Evolutionary conservation across 148 eudicot species (phyloP).

Genomic region (Hydrangea macrophylla): DNA sequence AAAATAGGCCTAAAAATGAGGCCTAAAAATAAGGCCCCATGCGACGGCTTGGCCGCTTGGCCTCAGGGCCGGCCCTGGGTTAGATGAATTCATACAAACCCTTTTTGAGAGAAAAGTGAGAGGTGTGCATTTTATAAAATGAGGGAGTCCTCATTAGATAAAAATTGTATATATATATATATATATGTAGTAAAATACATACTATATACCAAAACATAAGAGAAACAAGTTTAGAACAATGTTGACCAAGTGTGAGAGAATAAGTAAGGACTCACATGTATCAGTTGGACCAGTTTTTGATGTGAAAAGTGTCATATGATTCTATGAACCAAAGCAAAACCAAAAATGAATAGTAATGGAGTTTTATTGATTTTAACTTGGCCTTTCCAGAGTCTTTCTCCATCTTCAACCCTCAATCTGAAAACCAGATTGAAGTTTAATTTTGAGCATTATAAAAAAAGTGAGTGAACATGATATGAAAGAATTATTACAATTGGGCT

Average conservation of each 20-base stretch:
- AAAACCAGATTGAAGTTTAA: neutral
- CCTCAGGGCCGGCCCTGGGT: too few relatives aligned
- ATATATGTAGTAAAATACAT: neutral
- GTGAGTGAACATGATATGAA: neutral
- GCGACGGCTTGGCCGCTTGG: too few relatives aligned
- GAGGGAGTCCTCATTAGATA: too few relatives aligned
- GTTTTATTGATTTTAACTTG: neutral
- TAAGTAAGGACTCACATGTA: conserved; percentile 13
- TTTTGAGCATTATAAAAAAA: neutral
- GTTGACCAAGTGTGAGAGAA: too few relatives aligned
- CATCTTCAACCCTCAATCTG: neutral
- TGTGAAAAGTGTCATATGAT: neutral
- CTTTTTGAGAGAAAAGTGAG: too few relatives aligned
- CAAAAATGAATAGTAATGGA: neutral
- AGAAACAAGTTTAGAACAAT: too few relatives aligned
- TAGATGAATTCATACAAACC: too few relatives aligned
- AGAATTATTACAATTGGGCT: neutral
- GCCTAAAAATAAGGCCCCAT: too few relatives aligned
- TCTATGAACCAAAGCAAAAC: conserved; percentile 13
- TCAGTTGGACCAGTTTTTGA: neutral
- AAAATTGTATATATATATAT: neutral
- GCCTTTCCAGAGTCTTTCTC: neutral
- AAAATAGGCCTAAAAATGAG: too few relatives aligned
- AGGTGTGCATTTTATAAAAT: too few relatives aligned
- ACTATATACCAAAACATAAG: neutral